Evolutionary conservation across 139 green algal species (phyloP).

Genomic region (Volvox reticuliferus): DNA sequence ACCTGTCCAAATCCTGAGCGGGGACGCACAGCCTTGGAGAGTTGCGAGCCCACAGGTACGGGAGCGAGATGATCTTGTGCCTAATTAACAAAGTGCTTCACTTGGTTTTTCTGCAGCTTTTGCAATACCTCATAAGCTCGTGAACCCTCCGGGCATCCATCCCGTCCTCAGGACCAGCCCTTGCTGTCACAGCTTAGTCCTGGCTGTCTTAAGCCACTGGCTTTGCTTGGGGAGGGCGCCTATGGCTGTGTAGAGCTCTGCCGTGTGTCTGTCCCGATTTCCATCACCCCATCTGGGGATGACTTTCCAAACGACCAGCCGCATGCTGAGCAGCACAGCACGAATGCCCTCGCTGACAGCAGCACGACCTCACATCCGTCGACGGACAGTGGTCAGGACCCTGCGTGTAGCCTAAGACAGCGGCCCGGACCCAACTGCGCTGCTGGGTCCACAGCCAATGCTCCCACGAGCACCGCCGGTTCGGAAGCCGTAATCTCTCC

Average conservation of each 20-base stretch:
- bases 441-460: background rate
- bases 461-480: background rate
- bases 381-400: background rate
- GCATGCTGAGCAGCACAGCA: background rate
- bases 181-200: background rate
- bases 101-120: background rate
- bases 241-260: constrained; percentile 45
- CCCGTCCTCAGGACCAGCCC: constrained; percentile 24
- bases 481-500: background rate
- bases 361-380: background rate
- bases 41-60: constrained; percentile 8
- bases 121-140: background rate
- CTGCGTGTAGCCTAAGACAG: background rate
- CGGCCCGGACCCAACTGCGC: background rate
- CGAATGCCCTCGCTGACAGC: background rate
- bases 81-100: background rate
- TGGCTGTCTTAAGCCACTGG: background rate
- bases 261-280: background rate
- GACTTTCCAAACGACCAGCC: background rate
- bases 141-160: background rate
- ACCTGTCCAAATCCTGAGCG: background rate
- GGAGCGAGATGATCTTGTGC: background rate
- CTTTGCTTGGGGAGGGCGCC: constrained; percentile 8
- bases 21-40: background rate
- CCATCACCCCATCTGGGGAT: background rate